Evolutionary conservation across 257 asterid species (phyloP).

Genomic region (Jacaranda copaia): DNA sequence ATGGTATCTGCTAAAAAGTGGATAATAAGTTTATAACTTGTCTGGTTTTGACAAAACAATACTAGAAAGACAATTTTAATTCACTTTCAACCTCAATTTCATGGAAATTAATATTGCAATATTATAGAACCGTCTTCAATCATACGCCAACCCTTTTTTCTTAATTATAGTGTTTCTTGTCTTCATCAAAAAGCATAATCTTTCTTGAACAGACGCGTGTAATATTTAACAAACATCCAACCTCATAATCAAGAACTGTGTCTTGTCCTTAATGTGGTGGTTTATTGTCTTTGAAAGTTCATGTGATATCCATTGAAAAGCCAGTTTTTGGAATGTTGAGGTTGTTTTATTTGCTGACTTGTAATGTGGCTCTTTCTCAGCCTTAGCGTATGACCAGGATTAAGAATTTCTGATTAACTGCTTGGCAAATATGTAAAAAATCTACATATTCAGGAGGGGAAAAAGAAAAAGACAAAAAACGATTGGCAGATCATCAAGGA

Average conservation of each 20-base stretch:
- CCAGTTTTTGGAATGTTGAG: conserved; percentile 49
- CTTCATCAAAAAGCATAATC: not conserved
- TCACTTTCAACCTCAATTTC: conserved; percentile 32
- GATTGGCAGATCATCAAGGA: not conserved
- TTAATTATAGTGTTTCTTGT: not conserved
- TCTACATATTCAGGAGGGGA: not conserved
- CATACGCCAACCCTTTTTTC: not conserved
- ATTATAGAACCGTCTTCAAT: not conserved
- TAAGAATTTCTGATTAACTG: conserved; percentile 24
- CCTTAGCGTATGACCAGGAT: conserved; percentile 16
- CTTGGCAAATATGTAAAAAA: not conserved
- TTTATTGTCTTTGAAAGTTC: conserved; percentile 9
- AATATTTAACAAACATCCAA: not conserved
- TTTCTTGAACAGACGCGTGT: conserved; percentile 16
- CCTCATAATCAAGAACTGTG: conserved; percentile 34
- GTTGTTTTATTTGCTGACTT: conserved; percentile 32
- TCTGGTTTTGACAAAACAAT: not conserved
- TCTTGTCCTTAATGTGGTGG: conserved; percentile 30
- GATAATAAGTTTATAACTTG: not conserved
- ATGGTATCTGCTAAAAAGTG: not conserved
- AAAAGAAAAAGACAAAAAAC: not conserved
- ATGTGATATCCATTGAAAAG: conserved; percentile 39
- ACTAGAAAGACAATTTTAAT: not conserved
- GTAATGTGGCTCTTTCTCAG: not conserved
- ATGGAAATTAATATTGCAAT: not conserved